Base-by-base conservation (phyloP, 2,329 filamentous ascomycete species). In the Myotisia sp. region DNA sequence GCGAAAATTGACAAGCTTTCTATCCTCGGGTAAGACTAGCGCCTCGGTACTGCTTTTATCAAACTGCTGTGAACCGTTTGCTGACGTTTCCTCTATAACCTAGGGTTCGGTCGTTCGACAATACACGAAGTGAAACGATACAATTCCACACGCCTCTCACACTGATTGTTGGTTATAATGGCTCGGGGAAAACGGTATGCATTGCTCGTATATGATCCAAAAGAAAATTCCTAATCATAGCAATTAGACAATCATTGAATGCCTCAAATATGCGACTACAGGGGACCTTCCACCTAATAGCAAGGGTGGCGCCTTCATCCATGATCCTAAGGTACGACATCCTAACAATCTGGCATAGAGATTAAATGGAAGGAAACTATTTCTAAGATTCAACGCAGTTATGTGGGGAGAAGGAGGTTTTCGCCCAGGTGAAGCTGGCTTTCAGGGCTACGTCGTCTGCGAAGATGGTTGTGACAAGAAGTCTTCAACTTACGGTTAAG, bases 191-290 rank as follows among this genome's bases (percentile, higher is more conserved):
- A 64, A 98, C 90, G 6, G 68, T 71, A 59, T 28, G 55, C 47
- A 13, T 3, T 20, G 20, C 24, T 8, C 19, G 26, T 7, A 26
- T 18, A 17, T 21, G 23, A 23, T 7, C 7, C 6, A 18, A 4
- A 14, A 17, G 9, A 29, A 19, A 6, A 29, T 17, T 13, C 10
- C 21, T 9, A 17, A 22, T 34, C 44, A 38, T 14, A 12, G 23
- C 12, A n/a, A 22, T 26, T 37, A 71, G 64, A 95, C 90, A 38
- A 93, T 98, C 52, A 98, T 98, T 59, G 90, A 98, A 59, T 92
- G 85, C 55, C 79, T 98, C 51, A 94, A 94, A 54, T 98, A 94
- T 74, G 86, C 83, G 34, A 94, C 92, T 12, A 94, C 86, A 5
- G 92, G 90, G 37, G 81, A 92, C 50, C 71, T 92, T 30, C 90